Evolutionary conservation across 768 basidiomycete species (phyloP).

Genomic region (Symmetrospora coprosmae): DNA sequence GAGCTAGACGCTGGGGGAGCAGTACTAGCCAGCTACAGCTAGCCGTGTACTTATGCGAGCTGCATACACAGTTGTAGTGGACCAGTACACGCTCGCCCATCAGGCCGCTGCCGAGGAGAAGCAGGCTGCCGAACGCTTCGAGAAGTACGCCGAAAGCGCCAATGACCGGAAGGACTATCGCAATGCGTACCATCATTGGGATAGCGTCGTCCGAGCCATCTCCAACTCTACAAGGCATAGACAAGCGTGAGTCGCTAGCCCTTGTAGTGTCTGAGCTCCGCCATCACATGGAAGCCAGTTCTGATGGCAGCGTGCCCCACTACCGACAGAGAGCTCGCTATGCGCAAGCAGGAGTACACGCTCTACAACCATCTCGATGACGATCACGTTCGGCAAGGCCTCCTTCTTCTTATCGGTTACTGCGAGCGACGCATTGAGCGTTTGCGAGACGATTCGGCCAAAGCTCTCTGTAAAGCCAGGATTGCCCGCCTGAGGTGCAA

Average conservation of each 20-base stretch:
- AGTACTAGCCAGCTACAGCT: background rate
- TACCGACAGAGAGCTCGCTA: background rate
- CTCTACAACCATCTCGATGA: slow-evolving; percentile 1
- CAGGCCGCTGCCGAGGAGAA: background rate
- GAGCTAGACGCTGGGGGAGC: background rate
- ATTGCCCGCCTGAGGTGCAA: background rate
- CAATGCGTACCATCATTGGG: background rate
- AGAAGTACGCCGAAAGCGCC: background rate
- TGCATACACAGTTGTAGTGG: background rate
- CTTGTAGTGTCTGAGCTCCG: too few relatives aligned
- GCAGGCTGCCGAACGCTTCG: background rate
- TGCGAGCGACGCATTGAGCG: slow-evolving; percentile 1
- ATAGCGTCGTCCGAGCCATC: background rate
- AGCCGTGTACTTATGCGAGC: background rate
- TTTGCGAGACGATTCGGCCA: background rate
- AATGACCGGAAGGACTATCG: background rate
- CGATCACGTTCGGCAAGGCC: background rate
- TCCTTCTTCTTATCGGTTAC: background rate
- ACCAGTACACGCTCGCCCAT: background rate
- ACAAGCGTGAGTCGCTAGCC: background rate
- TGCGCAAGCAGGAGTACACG: slow-evolving; percentile 4
- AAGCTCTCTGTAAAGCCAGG: background rate
- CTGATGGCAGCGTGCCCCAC: background rate
- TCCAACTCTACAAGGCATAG: background rate
- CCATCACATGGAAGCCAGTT: background rate